Percentiles rank a stretch among this genome's conserved stretches.
phyloP scores from a whole-genome alignment of 345 rosid species.

The Balakata baccata region DNA sequence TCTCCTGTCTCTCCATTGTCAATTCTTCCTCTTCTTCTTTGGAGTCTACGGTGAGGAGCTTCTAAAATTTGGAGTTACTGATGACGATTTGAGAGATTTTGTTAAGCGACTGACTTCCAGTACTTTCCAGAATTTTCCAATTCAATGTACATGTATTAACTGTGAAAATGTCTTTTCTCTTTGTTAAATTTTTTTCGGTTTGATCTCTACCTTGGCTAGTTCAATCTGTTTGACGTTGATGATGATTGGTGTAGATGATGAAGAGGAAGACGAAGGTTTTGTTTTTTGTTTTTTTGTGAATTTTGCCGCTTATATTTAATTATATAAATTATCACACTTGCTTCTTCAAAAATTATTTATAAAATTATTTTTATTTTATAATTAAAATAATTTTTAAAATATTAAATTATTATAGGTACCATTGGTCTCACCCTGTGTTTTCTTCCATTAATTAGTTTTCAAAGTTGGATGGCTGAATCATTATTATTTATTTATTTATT shows the following conservation, averaged over 20 bases:
- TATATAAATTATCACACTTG: no score
- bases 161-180: neutral
- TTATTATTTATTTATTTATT: no score
- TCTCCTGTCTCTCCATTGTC: slow-evolving; percentile 45
- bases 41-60: slow-evolving; percentile 45
- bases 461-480: no score
- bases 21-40: slow-evolving; percentile 18
- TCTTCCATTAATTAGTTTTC: no score
- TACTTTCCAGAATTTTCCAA: slow-evolving; percentile 74
- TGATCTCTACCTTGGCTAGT: neutral
- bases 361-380: no score
- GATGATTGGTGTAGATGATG: slow-evolving; percentile 41
- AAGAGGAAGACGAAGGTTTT: no score
- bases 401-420: no score
- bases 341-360: no score
- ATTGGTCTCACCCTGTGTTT: no score
- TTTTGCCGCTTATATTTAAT: no score
- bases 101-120: slow-evolving; percentile 79
- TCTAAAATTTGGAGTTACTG: slow-evolving; percentile 68
- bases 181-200: neutral
- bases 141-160: slow-evolving; percentile 43
- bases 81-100: slow-evolving; percentile 75
- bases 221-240: neutral
- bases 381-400: no score
- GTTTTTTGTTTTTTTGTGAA: no score